These are phyloP conservation scores for Quercus variabilis DNA, from an alignment of 306 rosid genomes.

Conservation along the genomic window DNA sequence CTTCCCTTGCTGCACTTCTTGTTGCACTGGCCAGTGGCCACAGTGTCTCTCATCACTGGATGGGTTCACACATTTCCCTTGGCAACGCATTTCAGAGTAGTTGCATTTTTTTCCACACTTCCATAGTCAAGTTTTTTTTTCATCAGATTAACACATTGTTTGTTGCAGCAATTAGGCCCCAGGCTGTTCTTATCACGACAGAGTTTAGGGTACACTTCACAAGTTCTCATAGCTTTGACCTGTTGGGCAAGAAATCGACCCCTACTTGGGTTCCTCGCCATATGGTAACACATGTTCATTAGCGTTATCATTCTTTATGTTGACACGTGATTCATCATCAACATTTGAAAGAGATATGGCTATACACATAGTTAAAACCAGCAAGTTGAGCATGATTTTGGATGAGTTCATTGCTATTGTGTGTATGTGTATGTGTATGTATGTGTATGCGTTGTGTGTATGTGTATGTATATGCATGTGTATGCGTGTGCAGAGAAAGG, in stretches of 20 bases:
- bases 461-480: no score
- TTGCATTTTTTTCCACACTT: no score
- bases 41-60: no score
- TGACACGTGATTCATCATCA: neutral
- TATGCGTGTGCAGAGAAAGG: neutral
- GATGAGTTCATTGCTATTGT: conserved; percentile 29
- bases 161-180: conserved; percentile 56
- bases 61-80: no score
- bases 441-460: no score
- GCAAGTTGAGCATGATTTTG: conserved; percentile 14
- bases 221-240: conserved; percentile 15
- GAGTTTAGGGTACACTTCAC: conserved; percentile 39
- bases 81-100: no score
- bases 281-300: neutral
- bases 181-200: conserved; percentile 31
- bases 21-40: no score
- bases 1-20: no score
- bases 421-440: neutral
- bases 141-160: no score
- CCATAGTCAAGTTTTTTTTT: no score
- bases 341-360: conserved; percentile 25
- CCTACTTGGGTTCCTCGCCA: conserved; percentile 13
- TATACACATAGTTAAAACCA: conserved; percentile 28
- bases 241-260: conserved; percentile 31
- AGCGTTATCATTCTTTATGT: neutral